Percentiles rank a stretch among this genome's conserved stretches.
These are phyloP conservation scores for Aspergillus pseudonomiae DNA, from an alignment of 2,329 filamentous ascomycete genomes.

Conservation along the genomic window DNA sequence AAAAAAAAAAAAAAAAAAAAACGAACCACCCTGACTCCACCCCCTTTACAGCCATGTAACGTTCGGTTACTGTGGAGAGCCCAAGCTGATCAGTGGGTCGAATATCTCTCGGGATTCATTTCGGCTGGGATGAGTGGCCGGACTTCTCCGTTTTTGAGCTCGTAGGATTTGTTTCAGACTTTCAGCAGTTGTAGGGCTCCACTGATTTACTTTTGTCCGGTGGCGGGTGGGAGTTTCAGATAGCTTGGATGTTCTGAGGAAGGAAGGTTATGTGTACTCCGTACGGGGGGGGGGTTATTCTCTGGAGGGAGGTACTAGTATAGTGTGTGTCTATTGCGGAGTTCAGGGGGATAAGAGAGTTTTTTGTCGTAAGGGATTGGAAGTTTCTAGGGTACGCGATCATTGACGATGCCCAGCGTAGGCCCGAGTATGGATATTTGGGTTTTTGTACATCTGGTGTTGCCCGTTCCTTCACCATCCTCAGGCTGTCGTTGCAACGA, in stretches of 20 bases:
- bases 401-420: not conserved
- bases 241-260: not conserved
- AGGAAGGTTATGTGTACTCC: not conserved
- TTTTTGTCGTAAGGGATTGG: not conserved
- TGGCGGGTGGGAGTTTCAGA: constrained; percentile 1
- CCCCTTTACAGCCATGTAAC: constrained; percentile 1
- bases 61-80: constrained; percentile 1
- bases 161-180: not conserved
- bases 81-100: constrained; percentile 1
- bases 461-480: not conserved
- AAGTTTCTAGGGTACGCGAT: not conserved
- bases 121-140: not conserved
- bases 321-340: not conserved
- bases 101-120: not conserved
- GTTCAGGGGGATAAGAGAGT: not conserved
- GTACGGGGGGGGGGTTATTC: not conserved
- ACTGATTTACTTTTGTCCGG: constrained; percentile 4
- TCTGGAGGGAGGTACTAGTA: not conserved
- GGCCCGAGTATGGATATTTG: not conserved
- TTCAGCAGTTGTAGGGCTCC: not conserved
- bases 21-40: not conserved
- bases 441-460: not conserved
- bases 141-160: constrained; percentile 1
- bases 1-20: not conserved
- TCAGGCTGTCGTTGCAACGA: not conserved